phyloP scores from a whole-genome alignment of 2,329 filamentous ascomycete species.

The Neonectria magnoliae region DNA sequence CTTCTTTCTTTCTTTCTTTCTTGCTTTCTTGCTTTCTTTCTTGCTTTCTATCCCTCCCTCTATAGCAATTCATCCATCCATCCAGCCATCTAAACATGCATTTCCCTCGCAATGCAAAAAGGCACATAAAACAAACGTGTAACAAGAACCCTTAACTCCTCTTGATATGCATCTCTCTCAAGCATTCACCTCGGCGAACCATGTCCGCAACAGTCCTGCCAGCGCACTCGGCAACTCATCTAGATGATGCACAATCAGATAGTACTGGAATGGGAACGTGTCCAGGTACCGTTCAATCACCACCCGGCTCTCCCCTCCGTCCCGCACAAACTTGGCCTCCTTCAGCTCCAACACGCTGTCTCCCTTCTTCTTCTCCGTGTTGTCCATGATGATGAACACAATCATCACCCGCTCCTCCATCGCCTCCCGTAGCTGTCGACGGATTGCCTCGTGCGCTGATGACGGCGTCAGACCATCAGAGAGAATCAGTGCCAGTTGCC shows the following conservation, averaged over 20 bases:
- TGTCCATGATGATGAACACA: constrained; percentile 96
- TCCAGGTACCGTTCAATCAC: constrained; percentile 93
- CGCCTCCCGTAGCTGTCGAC: constrained; percentile 84
- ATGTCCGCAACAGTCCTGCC: constrained; percentile 88
- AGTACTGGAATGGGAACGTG: constrained; percentile 96
- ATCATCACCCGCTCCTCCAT: constrained; percentile 97
- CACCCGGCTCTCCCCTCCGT: constrained; percentile 72
- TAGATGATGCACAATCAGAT: constrained; percentile 91
- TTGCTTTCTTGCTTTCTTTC: too few relatives aligned
- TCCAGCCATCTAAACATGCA: neutral
- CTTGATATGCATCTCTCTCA: constrained; percentile 33
- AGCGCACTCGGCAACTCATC: constrained; percentile 90
- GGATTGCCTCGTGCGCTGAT: constrained; percentile 81
- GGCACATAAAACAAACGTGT: neutral
- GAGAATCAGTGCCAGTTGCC: constrained; percentile 94
- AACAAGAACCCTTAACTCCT: neutral
- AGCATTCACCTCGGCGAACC: constrained; percentile 81
- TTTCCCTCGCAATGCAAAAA: neutral
- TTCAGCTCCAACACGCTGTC: constrained; percentile 87
- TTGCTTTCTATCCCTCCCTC: neutral
- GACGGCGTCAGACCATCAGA: constrained; percentile 92
- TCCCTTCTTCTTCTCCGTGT: constrained; percentile 57
- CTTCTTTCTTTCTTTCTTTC: too few relatives aligned
- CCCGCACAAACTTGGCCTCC: constrained; percentile 82
- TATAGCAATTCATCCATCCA: neutral